Evolutionary conservation across 164 flowering plant genomes (phyloP), one percentile per base, ranked within the genome.

Genomic region (Stephania japonica): DNA sequence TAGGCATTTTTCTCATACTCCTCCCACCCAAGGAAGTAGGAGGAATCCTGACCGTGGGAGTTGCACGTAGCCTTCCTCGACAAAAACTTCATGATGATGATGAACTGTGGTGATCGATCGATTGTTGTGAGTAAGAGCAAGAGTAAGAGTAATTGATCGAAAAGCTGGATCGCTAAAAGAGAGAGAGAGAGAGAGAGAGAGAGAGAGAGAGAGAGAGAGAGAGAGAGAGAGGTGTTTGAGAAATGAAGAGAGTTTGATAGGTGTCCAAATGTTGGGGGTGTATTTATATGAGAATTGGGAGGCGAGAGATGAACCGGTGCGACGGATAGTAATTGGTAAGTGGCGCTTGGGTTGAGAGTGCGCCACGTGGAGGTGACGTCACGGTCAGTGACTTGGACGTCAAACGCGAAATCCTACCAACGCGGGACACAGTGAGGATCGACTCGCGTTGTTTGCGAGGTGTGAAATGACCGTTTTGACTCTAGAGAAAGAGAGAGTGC

Each of bases 1-100:
- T 83, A 85, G 18, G 89, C 84, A 65, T 83, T 85, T 78, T 83
- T 85, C 82, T 86, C 87, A 69, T 86, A 86, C 68, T 83, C 89
- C 71, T 86, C 71, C 89, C 87, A 86, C 59, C 89, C 89, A 16
- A 79, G 47, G 76, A 86, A 86, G 78, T 85, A 86, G 7, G 84
- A 81, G 64, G 89, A 85, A 63, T 85, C 89, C 73, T 86, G 83
- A 21, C 85, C 87, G 24, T 85, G 86, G 1, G 85, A 73, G 72
- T 85, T 80, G 73, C 83, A 78, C n/a, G 80, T 68, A 32, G 80
- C 82, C 72, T 78, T 83, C 62, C 38, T 76, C 1, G 85, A 81
- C 9, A 79, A 75, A 43, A 71, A 66, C 63, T 69, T 76, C 76
- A 41, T 65, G 63, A 18, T 65, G 63, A 62, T 41, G 56, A 49